Base-by-base conservation (phyloP, 2,329 filamentous ascomycete genomes). In the Penicillium sp. region DNA sequence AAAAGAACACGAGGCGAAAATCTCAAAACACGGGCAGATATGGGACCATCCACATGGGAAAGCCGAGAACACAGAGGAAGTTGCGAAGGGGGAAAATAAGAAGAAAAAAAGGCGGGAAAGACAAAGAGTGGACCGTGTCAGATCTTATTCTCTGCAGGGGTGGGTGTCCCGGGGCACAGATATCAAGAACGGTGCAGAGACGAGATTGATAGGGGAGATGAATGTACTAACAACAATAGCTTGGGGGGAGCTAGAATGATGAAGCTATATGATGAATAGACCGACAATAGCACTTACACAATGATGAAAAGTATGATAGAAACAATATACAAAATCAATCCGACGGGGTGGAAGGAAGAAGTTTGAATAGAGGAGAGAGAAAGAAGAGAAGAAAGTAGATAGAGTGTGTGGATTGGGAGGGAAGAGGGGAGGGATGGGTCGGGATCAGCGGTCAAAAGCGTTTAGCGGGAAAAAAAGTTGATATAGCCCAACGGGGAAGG, bases 61-160 rank as follows among this genome's bases (percentile, higher is more conserved):
- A 49, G 38, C 48, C 30, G 54, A 50, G 54, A 55, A 48, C 41
- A 49, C 34, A 51, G 47, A 50, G 49, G 36, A 48, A 48, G 47
- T 41, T 43, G 47, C 47, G 22, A 49, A 34, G 40, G 50, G 33
- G 34, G 35, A 46, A 38, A 40, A 49, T 33, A 42, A 41, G 22
- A 25, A 58, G 49, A 50, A 51, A 55, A 56, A 46, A 35, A 35
- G 31, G 52, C 43, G 45, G 48, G 37, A 60, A 49, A 44, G 46
- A 55, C 36, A 54, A 56, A 53, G 47, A 53, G 56, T 56, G 59
- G 57, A 54, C 49, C 54, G 53, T 59, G 51, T 52, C 59, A 55
- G 53, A 56, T 58, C 54, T 54, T 45, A 55, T 60, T 49, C 51
- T 56, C 53, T 58, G 58, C 58, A 60, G 57, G 58, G 58, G 58